These are phyloP conservation scores for Monosporascus sp. DNA, from an alignment of 2,329 filamentous ascomycete species.

Conservation along the genomic window DNA sequence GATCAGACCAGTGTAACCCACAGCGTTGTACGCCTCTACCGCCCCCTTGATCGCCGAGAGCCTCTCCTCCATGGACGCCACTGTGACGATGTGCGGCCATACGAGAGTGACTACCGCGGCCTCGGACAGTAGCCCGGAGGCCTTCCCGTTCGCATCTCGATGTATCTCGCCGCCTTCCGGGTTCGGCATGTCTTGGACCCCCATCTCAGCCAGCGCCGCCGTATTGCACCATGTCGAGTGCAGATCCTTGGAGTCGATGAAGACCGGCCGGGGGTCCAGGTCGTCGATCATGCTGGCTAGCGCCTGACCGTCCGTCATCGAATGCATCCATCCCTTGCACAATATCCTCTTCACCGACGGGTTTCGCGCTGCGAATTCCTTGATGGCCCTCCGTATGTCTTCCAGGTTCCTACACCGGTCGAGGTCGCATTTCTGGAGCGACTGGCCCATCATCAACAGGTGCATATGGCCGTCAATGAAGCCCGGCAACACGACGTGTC, in stretches of 20 bases:
- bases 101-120: conserved; percentile 48
- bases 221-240: conserved; percentile 53
- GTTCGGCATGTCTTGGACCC: conserved; percentile 38
- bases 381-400: conserved; percentile 44
- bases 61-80: conserved; percentile 44
- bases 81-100: conserved; percentile 47
- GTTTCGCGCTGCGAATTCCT: conserved; percentile 37
- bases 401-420: conserved; percentile 39
- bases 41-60: conserved; percentile 39
- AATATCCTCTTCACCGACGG: conserved; percentile 42
- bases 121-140: conserved; percentile 48
- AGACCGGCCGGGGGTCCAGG: conserved; percentile 45
- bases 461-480: conserved; percentile 57
- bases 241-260: conserved; percentile 52
- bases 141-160: conserved; percentile 39
- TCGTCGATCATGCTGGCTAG: conserved; percentile 47
- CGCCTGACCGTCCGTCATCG: conserved; percentile 46
- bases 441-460: conserved; percentile 49
- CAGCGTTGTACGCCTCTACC: conserved; percentile 41
- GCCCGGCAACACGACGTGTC: conserved; percentile 43
- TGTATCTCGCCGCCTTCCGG: conserved; percentile 49
- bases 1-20: conserved; percentile 49
- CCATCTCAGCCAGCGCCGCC: conserved; percentile 45
- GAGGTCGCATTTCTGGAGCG: conserved; percentile 46
- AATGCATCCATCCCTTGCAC: conserved; percentile 52